A percentile compares a stretch with the other conserved stretches of the same genome.
Conservation (phyloP, 1,284 basidiomycete species). For the Sporisorium sorghi region DNA sequence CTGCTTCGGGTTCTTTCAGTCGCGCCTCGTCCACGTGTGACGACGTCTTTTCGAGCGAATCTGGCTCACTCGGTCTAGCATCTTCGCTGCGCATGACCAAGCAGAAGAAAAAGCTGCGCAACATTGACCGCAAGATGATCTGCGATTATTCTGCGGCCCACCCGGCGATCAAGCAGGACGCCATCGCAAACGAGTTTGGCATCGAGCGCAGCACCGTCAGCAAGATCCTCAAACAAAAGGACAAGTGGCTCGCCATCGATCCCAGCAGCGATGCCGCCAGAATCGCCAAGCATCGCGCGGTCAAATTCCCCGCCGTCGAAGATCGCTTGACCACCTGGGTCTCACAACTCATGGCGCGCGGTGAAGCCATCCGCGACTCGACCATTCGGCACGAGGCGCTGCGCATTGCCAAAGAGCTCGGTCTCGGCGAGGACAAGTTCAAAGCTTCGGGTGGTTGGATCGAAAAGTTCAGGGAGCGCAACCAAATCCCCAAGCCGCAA, state of each 20-base stretch:
- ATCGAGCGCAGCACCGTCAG: slow-evolving; percentile 92
- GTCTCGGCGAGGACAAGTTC: slow-evolving; percentile 79
- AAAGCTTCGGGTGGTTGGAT: slow-evolving; percentile 91
- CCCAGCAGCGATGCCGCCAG: slow-evolving; percentile 43
- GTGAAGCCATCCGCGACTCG: slow-evolving; percentile 77
- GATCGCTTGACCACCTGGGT: slow-evolving; percentile 76
- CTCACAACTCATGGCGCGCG: slow-evolving; percentile 73
- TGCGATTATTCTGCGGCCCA: slow-evolving; percentile 43
- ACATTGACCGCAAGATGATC: slow-evolving; percentile 52
- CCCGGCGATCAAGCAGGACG: slow-evolving; percentile 45
- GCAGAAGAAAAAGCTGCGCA: slow-evolving; percentile 52
- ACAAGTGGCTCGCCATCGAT: slow-evolving; percentile 79
- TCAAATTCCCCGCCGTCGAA: slow-evolving; percentile 80
- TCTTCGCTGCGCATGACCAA: slow-evolving; percentile 43
- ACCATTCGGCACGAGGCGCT: slow-evolving; percentile 79
- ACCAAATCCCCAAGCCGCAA: slow-evolving; percentile 75
- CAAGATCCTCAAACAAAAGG: slow-evolving; percentile 87
- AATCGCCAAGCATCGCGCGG: slow-evolving; percentile 57
- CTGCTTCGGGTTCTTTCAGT: slow-evolving; percentile 42
- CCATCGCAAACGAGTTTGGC: slow-evolving; percentile 73
- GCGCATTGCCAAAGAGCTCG: slow-evolving; percentile 75
- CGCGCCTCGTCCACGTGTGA: slow-evolving; percentile 45
- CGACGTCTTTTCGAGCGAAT: slow-evolving; percentile 27
- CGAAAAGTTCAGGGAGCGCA: slow-evolving; percentile 87
- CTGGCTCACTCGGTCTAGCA: slow-evolving; percentile 25